Conservation (phyloP, 1,284 basidiomycete species). For the Ustilago shanxiensis region DNA sequence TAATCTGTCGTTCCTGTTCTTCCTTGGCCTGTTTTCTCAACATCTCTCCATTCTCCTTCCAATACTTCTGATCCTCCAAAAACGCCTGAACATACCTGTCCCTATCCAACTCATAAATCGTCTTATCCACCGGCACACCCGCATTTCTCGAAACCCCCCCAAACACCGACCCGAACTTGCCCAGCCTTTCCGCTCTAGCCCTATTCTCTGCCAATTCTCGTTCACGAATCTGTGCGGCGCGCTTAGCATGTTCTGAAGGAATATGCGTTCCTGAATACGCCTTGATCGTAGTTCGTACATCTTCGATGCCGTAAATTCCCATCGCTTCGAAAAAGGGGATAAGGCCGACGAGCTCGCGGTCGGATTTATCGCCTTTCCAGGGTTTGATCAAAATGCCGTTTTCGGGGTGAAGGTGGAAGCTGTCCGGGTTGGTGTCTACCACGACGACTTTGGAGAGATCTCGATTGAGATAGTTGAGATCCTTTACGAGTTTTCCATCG, state of each 20-base stretch:
- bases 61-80: conserved; percentile 87
- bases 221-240: conserved; percentile 78
- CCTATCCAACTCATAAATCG: conserved; percentile 91
- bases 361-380: conserved; percentile 86
- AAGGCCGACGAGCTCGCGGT: conserved; percentile 84
- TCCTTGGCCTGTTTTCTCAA: conserved; percentile 84
- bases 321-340: conserved; percentile 93
- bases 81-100: conserved; percentile 86
- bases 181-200: conserved; percentile 28
- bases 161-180: conserved; percentile 73
- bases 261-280: conserved; percentile 90
- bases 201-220: conserved; percentile 74
- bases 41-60: conserved; percentile 82
- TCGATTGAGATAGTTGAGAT: conserved; percentile 90
- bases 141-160: conserved; percentile 71
- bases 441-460: conserved; percentile 90
- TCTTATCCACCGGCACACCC: conserved; percentile 68
- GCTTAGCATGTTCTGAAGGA: conserved; percentile 88
- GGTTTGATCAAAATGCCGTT: conserved; percentile 87
- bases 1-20: conserved; percentile 82
- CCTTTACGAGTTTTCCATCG: conserved; percentile 74
- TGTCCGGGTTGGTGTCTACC: conserved; percentile 86
- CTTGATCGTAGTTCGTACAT: conserved; percentile 87
- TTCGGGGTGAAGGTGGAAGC: conserved; percentile 84
- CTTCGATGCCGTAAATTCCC: conserved; percentile 72